Evolutionary conservation across 768 basidiomycete species (phyloP).

Genomic region (Hypholoma fasciculare): DNA sequence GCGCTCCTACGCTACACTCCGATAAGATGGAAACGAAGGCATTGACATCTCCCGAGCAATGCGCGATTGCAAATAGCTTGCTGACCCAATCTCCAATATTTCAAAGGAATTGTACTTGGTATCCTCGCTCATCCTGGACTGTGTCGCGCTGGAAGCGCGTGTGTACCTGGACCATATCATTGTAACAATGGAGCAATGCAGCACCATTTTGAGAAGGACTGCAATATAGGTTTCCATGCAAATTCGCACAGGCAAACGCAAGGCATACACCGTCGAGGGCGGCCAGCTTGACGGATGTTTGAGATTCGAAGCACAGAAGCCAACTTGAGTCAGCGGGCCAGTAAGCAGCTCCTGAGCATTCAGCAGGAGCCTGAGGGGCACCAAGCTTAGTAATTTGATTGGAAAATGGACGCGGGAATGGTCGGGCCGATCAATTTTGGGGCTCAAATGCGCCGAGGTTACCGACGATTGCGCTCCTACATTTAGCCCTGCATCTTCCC

Average conservation of each 20-base stretch:
- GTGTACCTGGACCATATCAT: too few species aligned
- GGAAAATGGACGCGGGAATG: conserved; percentile 9
- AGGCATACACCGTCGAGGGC: neutral
- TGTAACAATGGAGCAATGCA: too few species aligned
- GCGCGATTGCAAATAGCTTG: too few species aligned
- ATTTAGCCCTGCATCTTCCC: conserved; percentile 4
- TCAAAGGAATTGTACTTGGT: too few species aligned
- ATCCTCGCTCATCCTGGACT: too few species aligned
- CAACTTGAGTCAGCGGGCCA: neutral
- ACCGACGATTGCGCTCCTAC: conserved; percentile 9
- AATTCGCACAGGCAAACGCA: neutral
- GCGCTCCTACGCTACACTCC: neutral
- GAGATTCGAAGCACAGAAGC: neutral
- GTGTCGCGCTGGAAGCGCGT: too few species aligned
- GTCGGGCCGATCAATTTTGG: conserved; percentile 15
- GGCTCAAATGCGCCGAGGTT: conserved; percentile 13
- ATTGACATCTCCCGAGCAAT: neutral
- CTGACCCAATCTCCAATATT: too few species aligned
- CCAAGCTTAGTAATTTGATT: conserved; percentile 14
- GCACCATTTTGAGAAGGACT: too few species aligned
- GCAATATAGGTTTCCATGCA: neutral
- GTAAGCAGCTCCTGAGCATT: neutral
- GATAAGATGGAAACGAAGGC: neutral
- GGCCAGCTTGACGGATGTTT: neutral
- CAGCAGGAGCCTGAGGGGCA: neutral